phyloP scores from a whole-genome alignment of 495 filamentous ascomycete genomes.

The Talaromyces thailandensis region DNA sequence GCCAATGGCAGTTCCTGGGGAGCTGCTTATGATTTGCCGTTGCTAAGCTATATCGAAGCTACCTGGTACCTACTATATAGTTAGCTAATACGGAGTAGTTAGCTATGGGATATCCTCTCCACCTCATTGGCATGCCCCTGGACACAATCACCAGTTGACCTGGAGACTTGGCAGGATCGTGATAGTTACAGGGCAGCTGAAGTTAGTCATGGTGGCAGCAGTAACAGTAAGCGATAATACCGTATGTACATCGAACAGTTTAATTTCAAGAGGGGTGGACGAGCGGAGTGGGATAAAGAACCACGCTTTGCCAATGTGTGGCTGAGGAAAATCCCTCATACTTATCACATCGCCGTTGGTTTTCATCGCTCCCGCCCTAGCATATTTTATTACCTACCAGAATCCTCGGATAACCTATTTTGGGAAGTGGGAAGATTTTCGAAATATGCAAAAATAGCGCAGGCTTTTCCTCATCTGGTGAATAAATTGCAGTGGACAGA shows the following conservation, averaged over 20 bases:
- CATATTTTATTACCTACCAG: not conserved
- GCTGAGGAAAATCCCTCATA: constrained; percentile 10
- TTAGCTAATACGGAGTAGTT: too few relatives aligned
- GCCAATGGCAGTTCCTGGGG: not conserved
- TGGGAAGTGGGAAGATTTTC: not conserved
- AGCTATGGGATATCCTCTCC: not conserved
- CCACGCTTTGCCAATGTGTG: constrained; percentile 2
- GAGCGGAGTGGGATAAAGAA: not conserved
- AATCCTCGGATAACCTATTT: not conserved
- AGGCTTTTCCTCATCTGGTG: not conserved
- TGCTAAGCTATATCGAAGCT: not conserved
- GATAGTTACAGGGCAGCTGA: not conserved
- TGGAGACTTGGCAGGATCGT: not conserved
- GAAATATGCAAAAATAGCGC: not conserved
- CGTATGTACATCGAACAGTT: not conserved
- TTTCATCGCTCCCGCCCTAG: not conserved
- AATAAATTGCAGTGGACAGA: not conserved
- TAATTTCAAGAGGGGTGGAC: not conserved
- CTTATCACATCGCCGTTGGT: not conserved
- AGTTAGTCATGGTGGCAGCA: not conserved
- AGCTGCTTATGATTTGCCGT: not conserved
- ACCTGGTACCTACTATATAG: too few relatives aligned
- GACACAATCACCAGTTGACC: not conserved
- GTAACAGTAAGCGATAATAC: not conserved
- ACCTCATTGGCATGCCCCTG: not conserved